Percentiles rank a stretch among this genome's conserved stretches.
Conservation (phyloP, 805 yeast genomes). For the Schizosaccharomyces osmophilus region DNA sequence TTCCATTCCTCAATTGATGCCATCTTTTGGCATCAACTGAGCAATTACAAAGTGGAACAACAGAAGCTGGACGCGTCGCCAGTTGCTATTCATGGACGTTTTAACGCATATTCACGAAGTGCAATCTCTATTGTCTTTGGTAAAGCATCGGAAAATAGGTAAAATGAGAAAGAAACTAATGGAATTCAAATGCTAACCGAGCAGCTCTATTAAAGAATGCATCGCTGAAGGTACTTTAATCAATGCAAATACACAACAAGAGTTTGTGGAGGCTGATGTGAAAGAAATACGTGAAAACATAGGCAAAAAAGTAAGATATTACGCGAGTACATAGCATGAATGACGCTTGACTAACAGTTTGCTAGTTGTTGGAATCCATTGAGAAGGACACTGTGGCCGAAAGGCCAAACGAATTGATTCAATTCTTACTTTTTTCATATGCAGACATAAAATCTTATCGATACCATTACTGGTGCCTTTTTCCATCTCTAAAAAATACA, state of each 20-base stretch:
- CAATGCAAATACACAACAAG: constrained; percentile 67
- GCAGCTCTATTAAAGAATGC: background rate
- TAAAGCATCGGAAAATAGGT: background rate
- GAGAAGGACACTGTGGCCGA: background rate
- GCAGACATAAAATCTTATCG: constrained; percentile 76
- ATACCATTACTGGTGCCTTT: constrained; percentile 75
- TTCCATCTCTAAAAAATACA: constrained; percentile 23
- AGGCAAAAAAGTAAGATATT: background rate
- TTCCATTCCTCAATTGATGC: constrained; percentile 60
- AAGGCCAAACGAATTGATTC: background rate
- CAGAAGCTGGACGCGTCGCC: background rate
- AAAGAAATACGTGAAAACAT: background rate
- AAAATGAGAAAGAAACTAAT: background rate
- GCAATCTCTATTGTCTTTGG: background rate
- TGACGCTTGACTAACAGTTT: background rate
- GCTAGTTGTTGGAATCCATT: background rate
- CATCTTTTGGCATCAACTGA: constrained; percentile 55
- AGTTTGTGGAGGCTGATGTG: constrained; percentile 10
- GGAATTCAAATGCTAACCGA: background rate
- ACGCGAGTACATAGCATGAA: background rate
- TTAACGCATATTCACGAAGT: background rate
- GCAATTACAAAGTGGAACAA: constrained; percentile 42
- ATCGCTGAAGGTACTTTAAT: constrained; percentile 19
- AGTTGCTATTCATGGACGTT: background rate
- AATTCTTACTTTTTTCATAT: constrained; percentile 30